phyloP scores from a whole-genome alignment of 2,329 filamentous ascomycete species.

The Cercospora berteroae region DNA sequence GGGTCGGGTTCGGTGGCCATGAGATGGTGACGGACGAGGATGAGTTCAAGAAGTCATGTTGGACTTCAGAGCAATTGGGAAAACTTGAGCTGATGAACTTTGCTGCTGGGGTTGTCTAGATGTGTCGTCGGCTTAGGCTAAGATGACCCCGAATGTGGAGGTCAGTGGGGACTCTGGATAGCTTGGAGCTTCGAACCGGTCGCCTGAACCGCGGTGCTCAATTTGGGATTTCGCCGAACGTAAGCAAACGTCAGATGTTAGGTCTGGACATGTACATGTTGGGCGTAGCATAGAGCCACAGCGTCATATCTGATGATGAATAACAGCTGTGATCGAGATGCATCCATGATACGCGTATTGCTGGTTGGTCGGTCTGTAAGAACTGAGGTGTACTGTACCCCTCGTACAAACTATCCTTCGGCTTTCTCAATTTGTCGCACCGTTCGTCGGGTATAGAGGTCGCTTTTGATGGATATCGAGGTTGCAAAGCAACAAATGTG shows the following conservation, averaged over 20 bases:
- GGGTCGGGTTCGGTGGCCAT: background rate
- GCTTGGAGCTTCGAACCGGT: slow-evolving; percentile 4
- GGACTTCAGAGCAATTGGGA: no score
- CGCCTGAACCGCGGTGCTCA: slow-evolving; percentile 4
- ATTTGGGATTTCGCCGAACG: background rate
- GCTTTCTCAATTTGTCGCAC: background rate
- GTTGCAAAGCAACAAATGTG: background rate
- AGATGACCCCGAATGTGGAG: background rate
- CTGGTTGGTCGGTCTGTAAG: background rate
- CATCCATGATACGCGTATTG: background rate
- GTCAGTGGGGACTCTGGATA: slow-evolving; percentile 10
- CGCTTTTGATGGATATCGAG: background rate
- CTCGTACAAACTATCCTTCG: background rate
- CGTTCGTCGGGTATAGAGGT: background rate
- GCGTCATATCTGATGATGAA: background rate
- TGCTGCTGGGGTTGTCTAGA: background rate
- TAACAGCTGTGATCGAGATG: background rate
- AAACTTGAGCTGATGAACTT: background rate
- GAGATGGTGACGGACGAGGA: background rate
- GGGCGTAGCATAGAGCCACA: background rate
- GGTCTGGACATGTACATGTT: background rate
- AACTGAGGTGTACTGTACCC: background rate
- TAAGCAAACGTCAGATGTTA: background rate
- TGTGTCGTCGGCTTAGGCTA: background rate
- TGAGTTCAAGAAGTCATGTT: background rate